Base-by-base conservation (phyloP, 1,284 basidiomycete species). In the Sporisorium reilianum region DNA sequence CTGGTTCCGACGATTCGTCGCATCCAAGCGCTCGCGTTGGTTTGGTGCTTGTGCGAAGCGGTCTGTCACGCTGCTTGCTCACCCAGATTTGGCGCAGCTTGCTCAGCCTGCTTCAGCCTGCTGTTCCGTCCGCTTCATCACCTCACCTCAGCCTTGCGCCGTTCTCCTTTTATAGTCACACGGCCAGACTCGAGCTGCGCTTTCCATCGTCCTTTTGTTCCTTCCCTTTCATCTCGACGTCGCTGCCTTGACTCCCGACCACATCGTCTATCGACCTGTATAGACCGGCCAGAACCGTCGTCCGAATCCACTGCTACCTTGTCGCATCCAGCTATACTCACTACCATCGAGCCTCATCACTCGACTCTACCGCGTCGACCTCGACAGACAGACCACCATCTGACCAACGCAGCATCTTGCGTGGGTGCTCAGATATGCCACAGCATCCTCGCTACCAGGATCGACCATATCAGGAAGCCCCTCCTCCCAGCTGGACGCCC, bases 351-450 rank as follows among this genome's bases (percentile, higher is more conserved):
- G 18, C 36, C 25, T 26, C 45, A 28, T 46, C 45, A 28, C 18
- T 20, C 28, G 28, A 30, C 28, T 48, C 7, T 5, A 30, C n/a
- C 16, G 11, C 5, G n/a, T 26, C 20, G 38, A 14, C 25, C 12
- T 23, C 28, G 9, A 22, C 23, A 20, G 26, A 42, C 26, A 11
- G 40, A 25, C 44, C 26, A 14, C 14, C 20, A 22, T 26, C 20
- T 23, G 45, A 58, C 55, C 26, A 22, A 16, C 49, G 30, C 30
- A 61, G 20, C 40, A 8, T 42, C 25, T 48, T 48, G 42, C 34
- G 41, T 50, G 14, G 53, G 51, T 28, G 52, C 42, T 52, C 36
- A 63, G 69, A 51, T 56, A 72, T 72, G 69, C 22, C 20, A 58
- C 53, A 44, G 25, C 59, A 60, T 26, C 44, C 59, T 10, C 38